Evolutionary conservation across 345 rosid genomes (phyloP).

Genomic region (Angophora floribunda): DNA sequence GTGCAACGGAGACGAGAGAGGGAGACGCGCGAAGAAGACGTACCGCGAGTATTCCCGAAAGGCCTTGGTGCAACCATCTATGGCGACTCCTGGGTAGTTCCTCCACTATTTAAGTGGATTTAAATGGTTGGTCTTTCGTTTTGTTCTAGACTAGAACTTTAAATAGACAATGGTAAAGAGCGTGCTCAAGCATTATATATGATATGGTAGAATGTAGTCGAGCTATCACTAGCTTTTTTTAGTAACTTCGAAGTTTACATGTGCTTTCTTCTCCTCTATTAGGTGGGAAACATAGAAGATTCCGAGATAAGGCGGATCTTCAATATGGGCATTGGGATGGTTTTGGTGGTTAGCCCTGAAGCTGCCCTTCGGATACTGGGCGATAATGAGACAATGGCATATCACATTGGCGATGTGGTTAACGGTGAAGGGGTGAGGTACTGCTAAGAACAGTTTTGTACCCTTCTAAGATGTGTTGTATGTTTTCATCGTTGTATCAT

Average conservation of each 20-base stretch:
- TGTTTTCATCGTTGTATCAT: not conserved
- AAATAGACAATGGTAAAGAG: not conserved
- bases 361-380: constrained; percentile 45
- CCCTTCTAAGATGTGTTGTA: not conserved
- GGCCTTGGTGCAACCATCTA: constrained; percentile 75
- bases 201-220: not conserved
- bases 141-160: not conserved
- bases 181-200: not conserved
- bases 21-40: not conserved
- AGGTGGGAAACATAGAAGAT: constrained; percentile 74
- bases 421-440: constrained; percentile 59
- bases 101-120: constrained; percentile 78
- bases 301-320: constrained; percentile 85
- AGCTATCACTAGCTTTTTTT: not conserved
- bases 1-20: not conserved
- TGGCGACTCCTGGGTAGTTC: constrained; percentile 65
- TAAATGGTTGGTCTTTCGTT: constrained; percentile 46
- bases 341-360: constrained; percentile 51
- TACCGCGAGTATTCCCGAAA: constrained; percentile 67
- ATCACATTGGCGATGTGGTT: constrained; percentile 60
- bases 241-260: not conserved
- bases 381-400: constrained; percentile 33
- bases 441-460: not conserved
- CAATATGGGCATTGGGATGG: constrained; percentile 95
- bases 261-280: not conserved